A percentile compares a stretch with the other conserved stretches of the same genome.
phyloP scores from a whole-genome alignment of 495 filamentous ascomycete species.

The Penicillium daleae region DNA sequence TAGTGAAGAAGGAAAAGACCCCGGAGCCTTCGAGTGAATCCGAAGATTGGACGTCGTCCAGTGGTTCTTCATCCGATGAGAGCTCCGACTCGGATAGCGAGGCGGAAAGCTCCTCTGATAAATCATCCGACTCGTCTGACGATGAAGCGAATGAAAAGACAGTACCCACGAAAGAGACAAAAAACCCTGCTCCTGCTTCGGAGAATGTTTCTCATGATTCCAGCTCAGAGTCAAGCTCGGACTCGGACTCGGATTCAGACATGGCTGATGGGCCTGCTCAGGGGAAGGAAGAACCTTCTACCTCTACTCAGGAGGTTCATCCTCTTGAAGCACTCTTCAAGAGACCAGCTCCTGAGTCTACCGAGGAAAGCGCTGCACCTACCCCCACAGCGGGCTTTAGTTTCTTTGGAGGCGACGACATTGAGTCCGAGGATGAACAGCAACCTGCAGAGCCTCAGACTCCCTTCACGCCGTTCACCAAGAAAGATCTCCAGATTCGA shows the following conservation, averaged over 20 bases:
- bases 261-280: constrained; percentile 11
- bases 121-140: constrained; percentile 28
- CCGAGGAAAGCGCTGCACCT: constrained; percentile 40
- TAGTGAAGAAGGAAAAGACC: constrained; percentile 14
- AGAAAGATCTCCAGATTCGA: constrained; percentile 73
- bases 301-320: constrained; percentile 62
- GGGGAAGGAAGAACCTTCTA: constrained; percentile 22
- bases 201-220: constrained; percentile 12
- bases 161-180: constrained; percentile 17
- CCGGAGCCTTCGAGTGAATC: constrained; percentile 32
- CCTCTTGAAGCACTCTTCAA: constrained; percentile 92
- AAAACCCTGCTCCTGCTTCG: constrained; percentile 6
- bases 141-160: constrained; percentile 21
- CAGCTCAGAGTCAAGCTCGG: constrained; percentile 9
- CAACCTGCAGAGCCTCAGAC: constrained; percentile 65
- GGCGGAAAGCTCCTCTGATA: constrained; percentile 30
- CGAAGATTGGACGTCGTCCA: constrained; percentile 53
- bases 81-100: constrained; percentile 32
- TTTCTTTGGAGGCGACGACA: constrained; percentile 64
- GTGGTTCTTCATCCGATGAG: constrained; percentile 45
- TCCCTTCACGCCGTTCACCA: constrained; percentile 81
- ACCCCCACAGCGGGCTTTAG: constrained; percentile 59
- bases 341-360: constrained; percentile 51
- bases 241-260: constrained; percentile 18
- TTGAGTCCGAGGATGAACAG: constrained; percentile 50